Percentiles rank a stretch among this genome's conserved stretches.
These are phyloP conservation scores for Phytophthora colocasiae DNA, from an alignment of 352 stramenopile species.

Conservation along the genomic window DNA sequence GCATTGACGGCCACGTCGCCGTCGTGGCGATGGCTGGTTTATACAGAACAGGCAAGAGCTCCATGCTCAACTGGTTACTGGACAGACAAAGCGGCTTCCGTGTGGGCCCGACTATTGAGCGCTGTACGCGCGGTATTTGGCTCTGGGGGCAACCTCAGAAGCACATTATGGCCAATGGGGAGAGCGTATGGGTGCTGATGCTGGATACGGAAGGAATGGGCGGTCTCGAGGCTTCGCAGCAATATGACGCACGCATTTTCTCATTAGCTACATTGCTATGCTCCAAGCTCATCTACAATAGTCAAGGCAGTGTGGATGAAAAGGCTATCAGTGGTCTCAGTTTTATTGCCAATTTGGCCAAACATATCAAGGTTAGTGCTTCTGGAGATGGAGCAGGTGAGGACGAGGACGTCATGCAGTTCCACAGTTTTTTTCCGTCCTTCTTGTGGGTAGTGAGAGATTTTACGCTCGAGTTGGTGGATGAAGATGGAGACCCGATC, in stretches of 20 bases:
- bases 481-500: constrained; percentile 86
- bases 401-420: constrained; percentile 74
- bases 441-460: constrained; percentile 92
- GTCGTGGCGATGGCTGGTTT: constrained; percentile 87
- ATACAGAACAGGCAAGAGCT: constrained; percentile 90
- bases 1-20: constrained; percentile 79
- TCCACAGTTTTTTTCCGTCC: constrained; percentile 88
- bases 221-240: constrained; percentile 81
- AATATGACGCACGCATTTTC: constrained; percentile 91
- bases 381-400: constrained; percentile 37
- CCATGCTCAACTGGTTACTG: constrained; percentile 90
- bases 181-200: constrained; percentile 84
- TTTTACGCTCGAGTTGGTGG: constrained; percentile 87
- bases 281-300: constrained; percentile 92
- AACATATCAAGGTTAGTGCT: constrained; percentile 82
- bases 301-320: constrained; percentile 84
- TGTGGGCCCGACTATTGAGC: constrained; percentile 83
- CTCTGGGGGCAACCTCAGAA: constrained; percentile 79
- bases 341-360: constrained; percentile 90
- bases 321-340: constrained; percentile 85
- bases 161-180: constrained; percentile 65
- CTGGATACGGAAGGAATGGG: constrained; percentile 90
- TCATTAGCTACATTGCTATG: constrained; percentile 85
- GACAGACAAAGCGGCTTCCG: constrained; percentile 74
- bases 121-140: constrained; percentile 90